Conservation (phyloP, 164 flowering plant genomes). For the Aristolochia californica region DNA sequence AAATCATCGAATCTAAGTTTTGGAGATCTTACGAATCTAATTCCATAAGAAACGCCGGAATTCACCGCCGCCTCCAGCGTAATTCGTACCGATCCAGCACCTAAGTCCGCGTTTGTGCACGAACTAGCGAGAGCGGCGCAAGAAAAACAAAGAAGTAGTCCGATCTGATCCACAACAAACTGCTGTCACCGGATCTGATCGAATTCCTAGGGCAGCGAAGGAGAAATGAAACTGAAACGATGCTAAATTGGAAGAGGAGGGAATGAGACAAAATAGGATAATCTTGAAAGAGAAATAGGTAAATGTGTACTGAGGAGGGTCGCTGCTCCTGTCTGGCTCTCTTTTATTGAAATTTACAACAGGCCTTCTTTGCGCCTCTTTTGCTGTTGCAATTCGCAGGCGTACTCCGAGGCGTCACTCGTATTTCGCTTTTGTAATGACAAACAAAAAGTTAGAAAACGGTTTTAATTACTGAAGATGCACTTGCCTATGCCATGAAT, state of each 20-base stretch:
- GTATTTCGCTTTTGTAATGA: not conserved
- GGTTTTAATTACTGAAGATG: too few species aligned
- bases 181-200: not conserved
- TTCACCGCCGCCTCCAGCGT: not conserved
- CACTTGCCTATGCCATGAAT: too few species aligned
- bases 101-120: not conserved
- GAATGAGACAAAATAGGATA: not conserved
- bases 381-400: not conserved
- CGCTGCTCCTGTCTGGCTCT: not conserved
- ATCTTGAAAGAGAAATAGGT: not conserved
- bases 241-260: not conserved
- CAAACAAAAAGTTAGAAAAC: too few species aligned
- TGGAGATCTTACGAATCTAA: not conserved
- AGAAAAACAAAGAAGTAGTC: not conserved
- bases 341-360: slow-evolving; percentile 3
- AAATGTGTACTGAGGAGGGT: slow-evolving; percentile 4
- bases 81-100: not conserved
- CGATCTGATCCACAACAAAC: not conserved
- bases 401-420: not conserved
- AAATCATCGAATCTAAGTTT: not conserved
- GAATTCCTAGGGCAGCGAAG: not conserved
- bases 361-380: not conserved
- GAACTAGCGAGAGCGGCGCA: not conserved
- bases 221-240: not conserved
- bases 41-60: not conserved